These are phyloP conservation scores for Aspergillus awamori DNA, from an alignment of 2,329 filamentous ascomycete species.

Conservation along the genomic window DNA sequence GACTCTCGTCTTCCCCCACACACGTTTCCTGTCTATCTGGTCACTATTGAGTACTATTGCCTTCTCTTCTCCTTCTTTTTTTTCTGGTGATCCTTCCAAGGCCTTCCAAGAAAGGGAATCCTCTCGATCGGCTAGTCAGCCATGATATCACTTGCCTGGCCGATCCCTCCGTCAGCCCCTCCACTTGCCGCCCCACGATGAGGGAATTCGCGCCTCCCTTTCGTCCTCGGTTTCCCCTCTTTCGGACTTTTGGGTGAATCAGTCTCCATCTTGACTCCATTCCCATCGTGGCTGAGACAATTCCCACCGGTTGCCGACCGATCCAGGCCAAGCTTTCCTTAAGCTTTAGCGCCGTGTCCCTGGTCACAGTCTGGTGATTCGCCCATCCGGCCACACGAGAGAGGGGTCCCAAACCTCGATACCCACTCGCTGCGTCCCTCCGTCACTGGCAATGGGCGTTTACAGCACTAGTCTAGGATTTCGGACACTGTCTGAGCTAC, in stretches of 20 bases:
- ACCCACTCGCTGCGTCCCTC: neutral
- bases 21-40: too few species aligned
- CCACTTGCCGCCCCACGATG: slow-evolving; percentile 5
- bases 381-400: slow-evolving; percentile 3
- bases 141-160: slow-evolving; percentile 3
- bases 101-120: neutral
- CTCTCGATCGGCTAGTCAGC: neutral
- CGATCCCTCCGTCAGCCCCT: neutral
- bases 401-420: neutral
- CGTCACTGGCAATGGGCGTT: neutral
- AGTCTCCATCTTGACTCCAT: neutral
- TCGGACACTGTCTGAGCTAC: neutral
- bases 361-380: slow-evolving; percentile 13
- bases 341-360: slow-evolving; percentile 21
- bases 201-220: slow-evolving; percentile 1
- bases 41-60: too few species aligned
- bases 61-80: neutral
- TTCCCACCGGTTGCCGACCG: slow-evolving; percentile 9
- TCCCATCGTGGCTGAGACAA: slow-evolving; percentile 12
- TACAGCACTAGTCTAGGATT: neutral
- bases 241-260: neutral
- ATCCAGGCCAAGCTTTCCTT: slow-evolving; percentile 26
- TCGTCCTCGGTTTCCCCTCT: neutral
- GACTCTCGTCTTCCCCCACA: too few species aligned
- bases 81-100: neutral